These are phyloP conservation scores for Ceratocystis diversiconidia DNA, from an alignment of 2,329 filamentous ascomycete genomes.

Conservation along the genomic window DNA sequence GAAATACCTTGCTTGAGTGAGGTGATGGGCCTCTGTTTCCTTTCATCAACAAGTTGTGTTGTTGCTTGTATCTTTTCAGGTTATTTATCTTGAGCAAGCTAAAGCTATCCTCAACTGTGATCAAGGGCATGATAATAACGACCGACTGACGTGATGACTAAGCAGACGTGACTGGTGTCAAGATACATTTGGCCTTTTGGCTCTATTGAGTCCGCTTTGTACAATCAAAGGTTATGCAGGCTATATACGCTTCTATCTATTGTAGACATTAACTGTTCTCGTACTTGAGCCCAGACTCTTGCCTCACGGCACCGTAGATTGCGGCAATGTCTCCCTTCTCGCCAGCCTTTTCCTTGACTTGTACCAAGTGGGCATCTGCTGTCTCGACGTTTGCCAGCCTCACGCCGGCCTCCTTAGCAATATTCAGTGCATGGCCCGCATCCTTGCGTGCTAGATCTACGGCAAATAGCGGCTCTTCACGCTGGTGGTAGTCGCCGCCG, in stretches of 20 bases:
- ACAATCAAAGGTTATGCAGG: neutral
- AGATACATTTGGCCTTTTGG: conserved; percentile 2
- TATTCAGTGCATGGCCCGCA: conserved; percentile 52
- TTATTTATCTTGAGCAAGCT: neutral
- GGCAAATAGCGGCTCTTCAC: conserved; percentile 66
- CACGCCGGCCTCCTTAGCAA: conserved; percentile 50
- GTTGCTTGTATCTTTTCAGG: neutral
- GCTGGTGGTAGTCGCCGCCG: conserved; percentile 59
- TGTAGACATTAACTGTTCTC: conserved; percentile 35
- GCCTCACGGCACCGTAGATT: conserved; percentile 67
- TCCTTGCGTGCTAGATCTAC: conserved; percentile 77
- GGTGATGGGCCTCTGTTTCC: neutral
- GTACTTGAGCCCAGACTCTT: conserved; percentile 60
- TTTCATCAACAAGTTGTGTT: neutral
- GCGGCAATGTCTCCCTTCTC: conserved; percentile 63
- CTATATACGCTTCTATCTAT: neutral
- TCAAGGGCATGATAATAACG: neutral
- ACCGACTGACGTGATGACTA: conserved; percentile 12
- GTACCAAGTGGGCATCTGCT: conserved; percentile 52
- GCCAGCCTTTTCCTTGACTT: conserved; percentile 54
- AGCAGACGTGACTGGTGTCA: neutral
- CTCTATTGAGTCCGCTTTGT: neutral
- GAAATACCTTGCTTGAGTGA: neutral
- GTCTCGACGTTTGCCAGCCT: conserved; percentile 51
- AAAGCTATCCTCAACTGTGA: conserved; percentile 5